phyloP scores from a whole-genome alignment of 495 filamentous ascomycete genomes.

The Halenospora varia region DNA sequence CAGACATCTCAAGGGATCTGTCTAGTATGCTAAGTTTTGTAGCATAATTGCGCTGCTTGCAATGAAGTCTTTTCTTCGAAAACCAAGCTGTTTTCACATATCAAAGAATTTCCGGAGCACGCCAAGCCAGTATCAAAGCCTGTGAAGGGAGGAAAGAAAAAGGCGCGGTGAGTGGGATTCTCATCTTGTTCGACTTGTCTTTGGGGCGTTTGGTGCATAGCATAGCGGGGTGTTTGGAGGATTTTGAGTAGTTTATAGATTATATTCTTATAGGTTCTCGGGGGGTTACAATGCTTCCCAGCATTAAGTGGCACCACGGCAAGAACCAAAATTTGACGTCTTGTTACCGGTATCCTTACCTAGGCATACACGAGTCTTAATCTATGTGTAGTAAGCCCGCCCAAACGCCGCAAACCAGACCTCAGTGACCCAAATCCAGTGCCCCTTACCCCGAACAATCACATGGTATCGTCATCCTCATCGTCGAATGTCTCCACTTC shows the following conservation, averaged over 20 bases:
- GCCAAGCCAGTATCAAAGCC: slow-evolving; percentile 13
- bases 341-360: not conserved
- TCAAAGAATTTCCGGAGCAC: slow-evolving; percentile 45
- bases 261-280: no score
- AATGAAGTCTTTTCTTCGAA: slow-evolving; percentile 58
- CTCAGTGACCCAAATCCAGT: not conserved
- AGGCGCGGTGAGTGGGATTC: not conserved
- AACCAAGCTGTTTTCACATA: slow-evolving; percentile 69
- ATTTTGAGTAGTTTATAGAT: not conserved
- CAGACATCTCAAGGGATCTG: not conserved
- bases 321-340: not conserved
- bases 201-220: no score
- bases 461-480: slow-evolving; percentile 23
- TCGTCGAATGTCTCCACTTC: slow-evolving; percentile 88
- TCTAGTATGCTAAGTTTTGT: not conserved
- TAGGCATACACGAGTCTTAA: not conserved
- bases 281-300: no score
- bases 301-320: no score
- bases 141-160: slow-evolving; percentile 16
- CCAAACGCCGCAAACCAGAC: not conserved
- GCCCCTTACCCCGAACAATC: not conserved
- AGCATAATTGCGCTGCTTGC: slow-evolving; percentile 59
- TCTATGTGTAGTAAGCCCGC: not conserved
- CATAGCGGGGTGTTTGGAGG: not conserved
- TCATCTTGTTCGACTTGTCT: no score